Conservation (phyloP, 1,139 yeast species). For the Eremothecium gossypii region DNA sequence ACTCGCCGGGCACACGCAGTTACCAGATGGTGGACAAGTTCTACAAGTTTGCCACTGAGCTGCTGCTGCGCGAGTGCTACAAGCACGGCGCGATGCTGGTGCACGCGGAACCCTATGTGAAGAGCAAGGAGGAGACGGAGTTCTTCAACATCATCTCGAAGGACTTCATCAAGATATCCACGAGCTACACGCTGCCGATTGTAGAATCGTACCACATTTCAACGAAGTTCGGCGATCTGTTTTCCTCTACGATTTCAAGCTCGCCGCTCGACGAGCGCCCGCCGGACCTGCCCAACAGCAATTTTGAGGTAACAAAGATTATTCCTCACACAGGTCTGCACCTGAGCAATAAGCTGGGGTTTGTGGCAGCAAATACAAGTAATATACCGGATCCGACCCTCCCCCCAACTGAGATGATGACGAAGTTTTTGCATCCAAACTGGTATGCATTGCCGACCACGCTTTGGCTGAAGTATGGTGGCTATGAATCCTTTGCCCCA, state of each 20-base stretch:
- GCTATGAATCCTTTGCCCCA: conserved; percentile 71
- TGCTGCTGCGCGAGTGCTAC: conserved; percentile 61
- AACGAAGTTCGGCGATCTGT: conserved; percentile 34
- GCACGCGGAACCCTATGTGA: conserved; percentile 10
- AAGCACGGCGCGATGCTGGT: conserved; percentile 36
- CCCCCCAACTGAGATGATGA: conserved; percentile 59
- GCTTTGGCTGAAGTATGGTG: conserved; percentile 67
- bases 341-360: conserved; percentile 29
- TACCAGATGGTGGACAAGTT: conserved; percentile 59
- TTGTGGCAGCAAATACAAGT: conserved; percentile 30
- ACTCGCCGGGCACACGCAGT: conserved; percentile 45
- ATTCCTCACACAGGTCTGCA: conserved; percentile 31
- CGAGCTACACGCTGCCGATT: conserved; percentile 47
- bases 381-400: conserved; percentile 55
- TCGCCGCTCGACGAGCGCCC: conserved; percentile 28
- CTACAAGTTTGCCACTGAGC: conserved; percentile 60
- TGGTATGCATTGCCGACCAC: conserved; percentile 79
- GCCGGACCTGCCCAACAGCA: conserved; percentile 26
- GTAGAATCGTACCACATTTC: conserved; percentile 54
- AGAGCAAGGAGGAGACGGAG: conserved; percentile 20
- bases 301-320: conserved; percentile 26
- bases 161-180: conserved; percentile 62
- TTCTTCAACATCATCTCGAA: conserved; percentile 33
- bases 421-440: conserved; percentile 73
- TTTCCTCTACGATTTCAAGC: conserved; percentile 38